A percentile compares a stretch with the other conserved stretches of the same genome.
phyloP scores from a whole-genome alignment of 2,329 filamentous ascomycete genomes.

The Xylaria arbuscula region DNA sequence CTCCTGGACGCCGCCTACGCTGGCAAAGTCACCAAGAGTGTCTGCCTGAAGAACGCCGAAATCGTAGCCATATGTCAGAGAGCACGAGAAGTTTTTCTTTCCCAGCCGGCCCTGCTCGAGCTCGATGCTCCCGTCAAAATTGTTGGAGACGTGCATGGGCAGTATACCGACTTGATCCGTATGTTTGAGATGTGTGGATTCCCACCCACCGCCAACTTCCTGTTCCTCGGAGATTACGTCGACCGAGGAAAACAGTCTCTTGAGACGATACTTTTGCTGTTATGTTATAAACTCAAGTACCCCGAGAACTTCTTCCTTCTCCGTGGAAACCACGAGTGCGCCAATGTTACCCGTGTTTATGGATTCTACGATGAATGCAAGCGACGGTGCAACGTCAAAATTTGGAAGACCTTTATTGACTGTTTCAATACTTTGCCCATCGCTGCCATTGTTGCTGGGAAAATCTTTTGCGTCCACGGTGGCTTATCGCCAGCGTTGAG shows the following conservation, averaged over 20 bases:
- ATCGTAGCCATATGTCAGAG: conserved; percentile 93
- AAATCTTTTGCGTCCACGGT: conserved; percentile 98
- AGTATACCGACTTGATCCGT: conserved; percentile 94
- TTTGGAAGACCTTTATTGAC: conserved; percentile 99
- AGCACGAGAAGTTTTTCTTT: conserved; percentile 87
- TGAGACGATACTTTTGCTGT: conserved; percentile 95
- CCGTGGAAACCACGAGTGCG: conserved; percentile 98
- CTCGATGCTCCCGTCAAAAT: conserved; percentile 96
- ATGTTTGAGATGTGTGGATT: conserved; percentile 99
- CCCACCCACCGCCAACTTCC: conserved; percentile 88
- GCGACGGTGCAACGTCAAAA: conserved; percentile 98
- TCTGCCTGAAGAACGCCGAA: conserved; percentile 97
- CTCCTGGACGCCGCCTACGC: conserved; percentile 94
- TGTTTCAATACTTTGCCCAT: conserved; percentile 99
- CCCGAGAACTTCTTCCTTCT: conserved; percentile 99
- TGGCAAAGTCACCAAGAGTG: conserved; percentile 96
- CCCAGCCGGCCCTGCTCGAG: conserved; percentile 91
- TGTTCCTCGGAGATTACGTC: conserved; percentile 98
- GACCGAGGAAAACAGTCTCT: conserved; percentile 99
- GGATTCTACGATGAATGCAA: conserved; percentile 99
- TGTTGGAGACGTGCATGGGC: conserved; percentile 94
- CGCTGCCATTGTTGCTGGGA: conserved; percentile 98
- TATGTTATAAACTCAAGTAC: conserved; percentile 99
- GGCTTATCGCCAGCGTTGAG: conserved; percentile 90
- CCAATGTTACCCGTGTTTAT: conserved; percentile 98